Evolutionary conservation across 371 early-diverging fungal species (phyloP).

Genomic region (Apophysomyces sp.): DNA sequence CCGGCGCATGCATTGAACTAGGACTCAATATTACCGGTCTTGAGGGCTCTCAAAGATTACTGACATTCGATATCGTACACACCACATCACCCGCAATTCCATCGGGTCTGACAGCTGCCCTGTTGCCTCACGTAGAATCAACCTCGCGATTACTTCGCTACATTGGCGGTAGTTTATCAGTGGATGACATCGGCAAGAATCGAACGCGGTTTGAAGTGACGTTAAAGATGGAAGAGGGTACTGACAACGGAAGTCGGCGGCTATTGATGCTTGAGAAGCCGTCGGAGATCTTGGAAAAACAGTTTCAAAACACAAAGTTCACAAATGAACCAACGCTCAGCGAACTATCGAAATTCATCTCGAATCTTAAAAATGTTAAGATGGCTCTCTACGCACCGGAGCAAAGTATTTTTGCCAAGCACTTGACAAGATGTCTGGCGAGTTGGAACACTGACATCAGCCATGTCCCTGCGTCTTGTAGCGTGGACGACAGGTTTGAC

Average conservation of each 20-base stretch:
- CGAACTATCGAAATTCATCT: conserved; percentile 41
- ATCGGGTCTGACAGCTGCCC: background rate
- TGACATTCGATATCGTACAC: conserved; percentile 6
- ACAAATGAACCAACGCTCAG: conserved; percentile 54
- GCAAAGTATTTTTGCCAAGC: conserved; percentile 50
- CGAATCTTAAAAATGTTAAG: conserved; percentile 41
- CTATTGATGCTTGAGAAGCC: conserved; percentile 24
- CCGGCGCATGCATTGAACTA: conserved; percentile 48
- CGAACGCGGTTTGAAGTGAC: background rate
- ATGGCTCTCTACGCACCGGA: conserved; percentile 49
- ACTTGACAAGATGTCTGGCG: conserved; percentile 48
- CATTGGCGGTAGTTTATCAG: conserved; percentile 34
- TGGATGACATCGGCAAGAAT: conserved; percentile 20
- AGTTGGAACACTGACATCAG: conserved; percentile 52
- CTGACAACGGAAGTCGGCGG: conserved; percentile 5
- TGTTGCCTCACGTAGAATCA: conserved; percentile 27
- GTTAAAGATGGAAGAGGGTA: background rate
- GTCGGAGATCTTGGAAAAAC: conserved; percentile 20
- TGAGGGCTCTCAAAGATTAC: background rate
- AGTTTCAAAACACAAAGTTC: conserved; percentile 24
- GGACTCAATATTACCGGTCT: conserved; percentile 25
- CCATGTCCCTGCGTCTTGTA: conserved; percentile 28
- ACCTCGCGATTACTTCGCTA: conserved; percentile 36
- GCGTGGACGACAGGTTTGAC: background rate
- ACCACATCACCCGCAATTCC: conserved; percentile 6